Percentiles rank a stretch among this genome's conserved stretches.
Evolutionary conservation across 805 yeast species (phyloP).

Genomic region (Dipodascopsis uninucleata): DNA sequence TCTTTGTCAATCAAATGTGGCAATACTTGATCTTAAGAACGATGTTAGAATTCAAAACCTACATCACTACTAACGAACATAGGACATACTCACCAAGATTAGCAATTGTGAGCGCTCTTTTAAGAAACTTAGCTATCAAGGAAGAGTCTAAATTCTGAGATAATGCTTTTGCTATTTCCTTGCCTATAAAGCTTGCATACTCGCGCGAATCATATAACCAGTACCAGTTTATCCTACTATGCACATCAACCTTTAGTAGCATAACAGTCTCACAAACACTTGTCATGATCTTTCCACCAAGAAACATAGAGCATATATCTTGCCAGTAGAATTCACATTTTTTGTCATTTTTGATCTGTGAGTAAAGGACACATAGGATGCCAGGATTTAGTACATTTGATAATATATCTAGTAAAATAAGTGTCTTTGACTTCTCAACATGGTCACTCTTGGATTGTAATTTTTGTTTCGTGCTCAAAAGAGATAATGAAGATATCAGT

Average conservation of each 20-base stretch:
- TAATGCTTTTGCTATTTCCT: too few relatives aligned
- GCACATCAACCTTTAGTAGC: too few relatives aligned
- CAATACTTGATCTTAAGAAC: slow-evolving; percentile 5
- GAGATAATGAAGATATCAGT: too few relatives aligned
- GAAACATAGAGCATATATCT: slow-evolving; percentile 10
- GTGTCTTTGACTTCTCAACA: not conserved
- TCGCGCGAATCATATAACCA: too few relatives aligned
- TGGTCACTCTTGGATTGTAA: too few relatives aligned
- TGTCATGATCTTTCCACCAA: slow-evolving; percentile 13
- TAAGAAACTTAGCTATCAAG: slow-evolving; percentile 8
- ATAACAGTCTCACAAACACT: slow-evolving; percentile 5
- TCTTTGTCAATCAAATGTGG: not conserved
- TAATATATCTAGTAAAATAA: slow-evolving; percentile 1
- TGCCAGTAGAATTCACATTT: slow-evolving; percentile 9
- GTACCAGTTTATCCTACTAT: too few relatives aligned
- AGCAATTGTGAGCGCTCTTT: slow-evolving; percentile 9
- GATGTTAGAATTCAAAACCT: not conserved
- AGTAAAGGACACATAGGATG: not conserved
- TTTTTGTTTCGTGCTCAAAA: too few relatives aligned
- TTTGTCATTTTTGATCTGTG: slow-evolving; percentile 1
- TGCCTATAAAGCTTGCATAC: too few relatives aligned
- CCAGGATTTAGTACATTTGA: slow-evolving; percentile 3
- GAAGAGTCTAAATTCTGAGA: too few relatives aligned
- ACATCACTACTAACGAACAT: too few relatives aligned
- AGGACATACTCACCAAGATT: slow-evolving; percentile 10